A percentile compares a stretch with the other conserved stretches of the same genome.
phyloP scores from a whole-genome alignment of 2,329 filamentous ascomycete genomes.

The Zymoseptoria pseudotritici region DNA sequence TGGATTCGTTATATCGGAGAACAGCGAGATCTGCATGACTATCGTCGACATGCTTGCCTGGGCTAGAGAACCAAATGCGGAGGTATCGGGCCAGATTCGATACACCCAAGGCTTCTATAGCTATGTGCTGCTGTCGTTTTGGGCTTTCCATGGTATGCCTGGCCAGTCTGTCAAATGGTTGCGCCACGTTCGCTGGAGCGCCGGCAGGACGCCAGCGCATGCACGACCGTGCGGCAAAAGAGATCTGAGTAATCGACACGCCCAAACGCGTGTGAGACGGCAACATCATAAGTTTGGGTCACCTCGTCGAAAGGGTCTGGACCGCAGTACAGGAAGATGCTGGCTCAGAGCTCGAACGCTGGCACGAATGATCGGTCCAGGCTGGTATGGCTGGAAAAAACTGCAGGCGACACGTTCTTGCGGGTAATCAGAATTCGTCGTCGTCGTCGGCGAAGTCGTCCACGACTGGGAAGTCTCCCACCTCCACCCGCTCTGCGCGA shows the following conservation, averaged over 20 bases:
- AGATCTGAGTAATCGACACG: not conserved
- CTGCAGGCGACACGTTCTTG: slow-evolving; percentile 1
- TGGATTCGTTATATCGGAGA: not conserved
- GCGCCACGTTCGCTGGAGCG: not conserved
- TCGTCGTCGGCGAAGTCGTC: slow-evolving; percentile 70
- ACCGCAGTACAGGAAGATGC: not conserved
- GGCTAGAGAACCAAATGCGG: not conserved
- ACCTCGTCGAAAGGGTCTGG: not conserved
- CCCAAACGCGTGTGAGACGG: not conserved
- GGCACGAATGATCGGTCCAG: slow-evolving; percentile 1
- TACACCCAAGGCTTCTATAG: not conserved
- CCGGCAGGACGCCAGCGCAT: not conserved
- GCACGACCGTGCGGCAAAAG: not conserved
- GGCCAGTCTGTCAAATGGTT: not conserved
- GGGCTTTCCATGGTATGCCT: not conserved
- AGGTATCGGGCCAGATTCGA: not conserved
- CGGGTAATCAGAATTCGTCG: slow-evolving; percentile 51
- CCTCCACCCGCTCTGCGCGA: slow-evolving; percentile 67
- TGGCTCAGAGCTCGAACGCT: slow-evolving; percentile 1
- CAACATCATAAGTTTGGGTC: not conserved
- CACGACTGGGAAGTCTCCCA: slow-evolving; percentile 60
- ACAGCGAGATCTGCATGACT: not conserved
- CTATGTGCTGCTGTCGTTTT: not conserved
- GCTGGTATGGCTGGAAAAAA: not conserved
- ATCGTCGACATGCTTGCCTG: not conserved